phyloP scores from a whole-genome alignment of 169 alveolate species.

The Plasmodium gonderi region DNA sequence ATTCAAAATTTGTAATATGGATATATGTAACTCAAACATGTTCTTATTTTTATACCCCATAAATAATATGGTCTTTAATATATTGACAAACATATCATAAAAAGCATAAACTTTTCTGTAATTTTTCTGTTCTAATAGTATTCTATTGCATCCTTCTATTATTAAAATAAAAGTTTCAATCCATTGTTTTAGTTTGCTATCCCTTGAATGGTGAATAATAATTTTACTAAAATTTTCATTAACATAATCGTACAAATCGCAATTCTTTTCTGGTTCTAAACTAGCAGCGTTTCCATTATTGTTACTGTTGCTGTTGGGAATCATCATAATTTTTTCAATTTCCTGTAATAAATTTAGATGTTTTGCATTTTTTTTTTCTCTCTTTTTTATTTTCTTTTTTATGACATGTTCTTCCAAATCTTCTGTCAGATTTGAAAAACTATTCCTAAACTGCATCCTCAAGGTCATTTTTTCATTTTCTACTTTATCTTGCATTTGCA shows the following conservation, averaged over 20 bases:
- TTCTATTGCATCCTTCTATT: constrained; percentile 67
- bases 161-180: constrained; percentile 68
- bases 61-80: constrained; percentile 40
- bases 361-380: neutral
- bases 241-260: constrained; percentile 59
- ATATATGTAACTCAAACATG: constrained; percentile 70
- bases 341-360: neutral
- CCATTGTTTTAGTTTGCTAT: constrained; percentile 68
- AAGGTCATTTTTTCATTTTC: neutral
- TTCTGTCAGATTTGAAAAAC: constrained; percentile 8
- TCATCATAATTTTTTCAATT: neutral
- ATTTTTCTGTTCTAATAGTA: constrained; percentile 29
- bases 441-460: neutral
- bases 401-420: neutral
- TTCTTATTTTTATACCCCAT: constrained; percentile 25
- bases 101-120: constrained; percentile 39
- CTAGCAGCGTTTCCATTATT: neutral
- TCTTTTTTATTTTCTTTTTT: neutral
- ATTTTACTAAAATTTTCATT: constrained; percentile 61
- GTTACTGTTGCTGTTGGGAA: neutral
- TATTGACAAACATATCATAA: constrained; percentile 60
- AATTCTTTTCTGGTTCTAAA: neutral
- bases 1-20: constrained; percentile 56
- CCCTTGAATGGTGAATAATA: constrained; percentile 72
- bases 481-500: no score